These are phyloP conservation scores for Salvia sclarea DNA, from an alignment of 305 asterid species.

Conservation along the genomic window DNA sequence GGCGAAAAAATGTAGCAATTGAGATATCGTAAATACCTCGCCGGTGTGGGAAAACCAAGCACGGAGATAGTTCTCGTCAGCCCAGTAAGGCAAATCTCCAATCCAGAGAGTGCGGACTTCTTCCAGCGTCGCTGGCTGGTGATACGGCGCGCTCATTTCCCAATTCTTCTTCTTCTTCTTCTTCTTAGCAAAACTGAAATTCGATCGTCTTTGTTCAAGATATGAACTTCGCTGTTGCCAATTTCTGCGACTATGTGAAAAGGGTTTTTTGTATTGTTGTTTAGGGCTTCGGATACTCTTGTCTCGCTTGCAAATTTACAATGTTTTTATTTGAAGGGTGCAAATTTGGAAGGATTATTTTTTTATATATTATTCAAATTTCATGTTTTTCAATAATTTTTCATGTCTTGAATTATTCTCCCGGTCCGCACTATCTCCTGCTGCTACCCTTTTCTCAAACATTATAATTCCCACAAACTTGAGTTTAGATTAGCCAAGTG, in stretches of 20 bases:
- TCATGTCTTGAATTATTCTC: no score
- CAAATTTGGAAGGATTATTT: no score
- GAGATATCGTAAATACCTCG: constrained; percentile 50
- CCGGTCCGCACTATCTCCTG: no score
- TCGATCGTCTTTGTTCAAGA: background rate
- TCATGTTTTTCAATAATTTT: no score
- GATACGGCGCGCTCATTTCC: constrained; percentile 63
- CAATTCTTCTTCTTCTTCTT: background rate
- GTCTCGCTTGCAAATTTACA: no score
- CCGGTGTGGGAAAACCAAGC: constrained; percentile 84
- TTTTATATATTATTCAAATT: no score
- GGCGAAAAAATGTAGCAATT: background rate
- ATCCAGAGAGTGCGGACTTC: constrained; percentile 98
- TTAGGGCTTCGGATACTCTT: no score
- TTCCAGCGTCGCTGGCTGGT: constrained; percentile 85
- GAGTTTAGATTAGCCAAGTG: no score
- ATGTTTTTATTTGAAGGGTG: no score
- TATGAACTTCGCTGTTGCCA: background rate
- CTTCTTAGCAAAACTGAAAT: background rate
- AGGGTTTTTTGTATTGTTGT: background rate
- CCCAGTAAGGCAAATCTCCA: constrained; percentile 97
- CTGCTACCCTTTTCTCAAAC: no score
- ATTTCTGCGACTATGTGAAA: background rate
- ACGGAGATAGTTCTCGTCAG: constrained; percentile 85
- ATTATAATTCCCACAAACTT: no score